Conservation (phyloP, 2,329 filamentous ascomycete genomes). For the Penicillium freii region DNA sequence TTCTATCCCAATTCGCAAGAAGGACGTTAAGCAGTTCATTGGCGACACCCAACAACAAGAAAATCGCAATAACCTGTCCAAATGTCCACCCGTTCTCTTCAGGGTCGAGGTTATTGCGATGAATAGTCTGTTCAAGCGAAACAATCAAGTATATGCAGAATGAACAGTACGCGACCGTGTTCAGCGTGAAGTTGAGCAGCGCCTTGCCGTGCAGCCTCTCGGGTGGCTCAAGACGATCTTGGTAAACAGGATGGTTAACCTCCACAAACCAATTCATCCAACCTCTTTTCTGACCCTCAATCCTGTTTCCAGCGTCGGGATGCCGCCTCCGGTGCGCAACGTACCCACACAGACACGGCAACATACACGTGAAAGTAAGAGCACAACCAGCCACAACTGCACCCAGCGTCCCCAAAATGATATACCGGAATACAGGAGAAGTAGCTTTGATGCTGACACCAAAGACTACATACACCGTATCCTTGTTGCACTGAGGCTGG, state of each 20-base stretch:
- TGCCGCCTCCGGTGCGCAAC: constrained; percentile 4
- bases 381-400: constrained; percentile 5
- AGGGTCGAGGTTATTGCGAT: constrained; percentile 14
- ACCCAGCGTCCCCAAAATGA: constrained; percentile 14
- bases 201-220: constrained; percentile 8
- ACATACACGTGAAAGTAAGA: constrained; percentile 13
- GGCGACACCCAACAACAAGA: constrained; percentile 17
- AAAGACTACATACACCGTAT: constrained; percentile 18
- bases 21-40: constrained; percentile 20
- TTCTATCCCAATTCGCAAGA: constrained; percentile 18
- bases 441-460: constrained; percentile 17
- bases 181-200: constrained; percentile 12
- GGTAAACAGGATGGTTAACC: neutral
- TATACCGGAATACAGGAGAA: constrained; percentile 19
- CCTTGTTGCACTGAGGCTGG: constrained; percentile 14
- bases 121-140: constrained; percentile 20
- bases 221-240: neutral
- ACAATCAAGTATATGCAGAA: constrained; percentile 20
- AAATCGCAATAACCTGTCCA: constrained; percentile 21
- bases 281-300: neutral
- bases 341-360: constrained; percentile 14
- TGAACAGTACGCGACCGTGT: constrained; percentile 13
- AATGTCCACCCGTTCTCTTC: constrained; percentile 18
- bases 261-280: constrained; percentile 12
- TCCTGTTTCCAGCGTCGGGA: neutral